phyloP scores from a whole-genome alignment of 495 filamentous ascomycete species.

The Tuber umbilicatum region DNA sequence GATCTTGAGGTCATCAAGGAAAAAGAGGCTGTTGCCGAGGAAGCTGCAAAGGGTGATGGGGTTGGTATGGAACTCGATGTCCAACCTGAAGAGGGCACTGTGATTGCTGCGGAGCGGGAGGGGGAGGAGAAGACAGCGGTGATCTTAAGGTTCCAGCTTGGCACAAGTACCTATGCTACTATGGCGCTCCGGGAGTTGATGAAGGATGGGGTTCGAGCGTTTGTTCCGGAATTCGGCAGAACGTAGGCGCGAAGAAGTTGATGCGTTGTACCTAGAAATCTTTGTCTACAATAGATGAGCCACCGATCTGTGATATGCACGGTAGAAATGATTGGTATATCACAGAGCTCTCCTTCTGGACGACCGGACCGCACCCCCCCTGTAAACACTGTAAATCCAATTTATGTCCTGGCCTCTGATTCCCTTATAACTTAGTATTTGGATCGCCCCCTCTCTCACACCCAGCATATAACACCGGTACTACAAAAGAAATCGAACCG shows the following conservation, averaged over 20 bases:
- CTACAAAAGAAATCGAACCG: background rate
- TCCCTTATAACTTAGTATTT: background rate
- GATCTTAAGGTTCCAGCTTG: constrained; percentile 76
- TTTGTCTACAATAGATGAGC: background rate
- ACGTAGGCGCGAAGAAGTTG: background rate
- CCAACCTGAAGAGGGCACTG: constrained; percentile 35
- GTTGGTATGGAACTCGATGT: constrained; percentile 36
- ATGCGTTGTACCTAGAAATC: background rate
- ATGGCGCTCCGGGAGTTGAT: constrained; percentile 86
- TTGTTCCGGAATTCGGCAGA: constrained; percentile 58
- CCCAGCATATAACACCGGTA: background rate
- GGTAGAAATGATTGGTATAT: background rate
- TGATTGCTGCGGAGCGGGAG: constrained; percentile 21
- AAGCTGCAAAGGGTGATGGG: constrained; percentile 8
- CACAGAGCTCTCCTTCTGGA: background rate
- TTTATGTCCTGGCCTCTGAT: background rate
- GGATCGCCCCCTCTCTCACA: background rate
- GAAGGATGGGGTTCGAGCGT: constrained; percentile 56
- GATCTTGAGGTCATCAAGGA: constrained; percentile 59
- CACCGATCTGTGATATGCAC: background rate
- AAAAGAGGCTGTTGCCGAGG: constrained; percentile 11
- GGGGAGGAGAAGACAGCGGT: constrained; percentile 47
- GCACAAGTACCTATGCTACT: constrained; percentile 85
- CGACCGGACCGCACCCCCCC: background rate
- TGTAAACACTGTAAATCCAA: background rate